phyloP scores from a whole-genome alignment of 805 yeast species.

The Candida montana region DNA sequence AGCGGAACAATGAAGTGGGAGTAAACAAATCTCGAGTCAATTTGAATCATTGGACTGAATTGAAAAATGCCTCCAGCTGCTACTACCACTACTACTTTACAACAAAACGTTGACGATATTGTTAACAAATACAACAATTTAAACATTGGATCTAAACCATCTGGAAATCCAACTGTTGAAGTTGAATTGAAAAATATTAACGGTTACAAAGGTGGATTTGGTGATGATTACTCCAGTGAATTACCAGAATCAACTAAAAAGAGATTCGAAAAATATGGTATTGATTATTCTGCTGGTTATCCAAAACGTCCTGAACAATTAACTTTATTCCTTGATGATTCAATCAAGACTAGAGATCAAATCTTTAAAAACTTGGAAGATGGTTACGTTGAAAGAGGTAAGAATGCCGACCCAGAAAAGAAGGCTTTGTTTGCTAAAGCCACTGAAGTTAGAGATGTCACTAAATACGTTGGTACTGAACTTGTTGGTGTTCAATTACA shows the following conservation, averaged over 20 bases:
- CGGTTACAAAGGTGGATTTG: conserved; percentile 11
- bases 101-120: conserved; percentile 5
- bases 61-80: neutral
- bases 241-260: conserved; percentile 25
- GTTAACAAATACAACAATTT: conserved; percentile 7
- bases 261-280: conserved; percentile 30
- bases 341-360: conserved; percentile 28
- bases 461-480: conserved; percentile 46
- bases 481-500: conserved; percentile 41
- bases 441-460: conserved; percentile 36
- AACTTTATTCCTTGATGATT: conserved; percentile 38
- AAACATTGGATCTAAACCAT: neutral
- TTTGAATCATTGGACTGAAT: too few relatives aligned
- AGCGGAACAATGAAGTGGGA: neutral
- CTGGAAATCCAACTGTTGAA: conserved; percentile 2
- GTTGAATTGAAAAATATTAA: conserved; percentile 8
- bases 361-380: conserved; percentile 24
- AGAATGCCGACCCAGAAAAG: conserved; percentile 37
- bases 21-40: too few relatives aligned
- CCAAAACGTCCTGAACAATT: conserved; percentile 34
- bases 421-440: conserved; percentile 37
- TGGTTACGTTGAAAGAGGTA: conserved; percentile 32
- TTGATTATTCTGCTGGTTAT: conserved; percentile 35
- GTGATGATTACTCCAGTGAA: conserved; percentile 13
- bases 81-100: conserved; percentile 4